These are phyloP conservation scores for Coemansia guatemalensis DNA, from an alignment of 192 early-diverging fungal species.

Conservation along the genomic window DNA sequence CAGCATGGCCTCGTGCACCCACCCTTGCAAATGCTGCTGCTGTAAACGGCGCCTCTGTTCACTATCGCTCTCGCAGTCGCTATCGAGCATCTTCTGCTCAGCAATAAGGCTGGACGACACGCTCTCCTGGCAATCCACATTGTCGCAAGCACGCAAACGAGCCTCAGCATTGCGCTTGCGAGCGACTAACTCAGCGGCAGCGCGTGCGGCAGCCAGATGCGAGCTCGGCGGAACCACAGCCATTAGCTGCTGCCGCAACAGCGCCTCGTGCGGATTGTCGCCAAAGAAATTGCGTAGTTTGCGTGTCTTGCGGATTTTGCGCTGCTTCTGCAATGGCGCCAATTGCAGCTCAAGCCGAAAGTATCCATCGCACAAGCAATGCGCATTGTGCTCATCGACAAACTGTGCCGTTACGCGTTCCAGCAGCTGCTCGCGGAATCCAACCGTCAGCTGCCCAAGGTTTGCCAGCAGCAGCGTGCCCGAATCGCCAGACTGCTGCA, in stretches of 20 bases:
- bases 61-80: constrained; percentile 41
- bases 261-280: constrained; percentile 57
- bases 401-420: constrained; percentile 50
- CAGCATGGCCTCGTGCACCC: constrained; percentile 29
- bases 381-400: constrained; percentile 26
- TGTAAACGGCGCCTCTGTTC: neutral
- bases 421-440: constrained; percentile 47
- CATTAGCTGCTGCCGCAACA: constrained; percentile 56
- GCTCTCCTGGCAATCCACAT: constrained; percentile 20
- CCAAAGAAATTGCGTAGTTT: constrained; percentile 73
- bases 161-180: constrained; percentile 32
- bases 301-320: constrained; percentile 60
- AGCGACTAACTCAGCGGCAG: constrained; percentile 45
- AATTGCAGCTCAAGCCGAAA: constrained; percentile 55
- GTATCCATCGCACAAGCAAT: constrained; percentile 47
- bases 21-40: constrained; percentile 20
- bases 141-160: constrained; percentile 5
- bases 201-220: constrained; percentile 31
- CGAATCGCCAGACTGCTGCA: constrained; percentile 22
- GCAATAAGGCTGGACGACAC: constrained; percentile 17
- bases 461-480: constrained; percentile 24
- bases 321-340: constrained; percentile 58
- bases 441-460: constrained; percentile 26
- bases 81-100: constrained; percentile 27
- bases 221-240: constrained; percentile 53